A percentile compares a stretch with the other conserved stretches of the same genome.
Conservation (phyloP, 768 basidiomycete species). For the Exsudoporus frostii region DNA sequence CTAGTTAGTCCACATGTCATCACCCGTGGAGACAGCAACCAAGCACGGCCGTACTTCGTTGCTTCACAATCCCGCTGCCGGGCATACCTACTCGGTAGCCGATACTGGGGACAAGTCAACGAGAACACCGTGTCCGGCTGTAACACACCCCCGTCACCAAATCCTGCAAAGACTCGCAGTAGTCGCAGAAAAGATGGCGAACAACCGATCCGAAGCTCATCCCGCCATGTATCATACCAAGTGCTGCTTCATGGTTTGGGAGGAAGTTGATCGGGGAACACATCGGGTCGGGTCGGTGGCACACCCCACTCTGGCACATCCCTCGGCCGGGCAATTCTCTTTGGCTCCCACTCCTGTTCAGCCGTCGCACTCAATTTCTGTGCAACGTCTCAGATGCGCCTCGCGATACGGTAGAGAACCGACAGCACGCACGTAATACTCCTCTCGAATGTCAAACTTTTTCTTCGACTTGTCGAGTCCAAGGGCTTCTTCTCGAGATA, state of each 20-base stretch:
- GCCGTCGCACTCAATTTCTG: conserved; percentile 60
- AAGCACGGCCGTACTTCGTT: no score
- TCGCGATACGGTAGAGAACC: background rate
- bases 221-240: background rate
- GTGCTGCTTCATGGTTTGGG: background rate
- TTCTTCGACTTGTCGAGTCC: conserved; percentile 65
- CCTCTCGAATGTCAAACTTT: conserved; percentile 90
- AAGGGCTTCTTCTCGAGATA: conserved; percentile 77
- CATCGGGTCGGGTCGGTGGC: conserved; percentile 47
- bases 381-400: background rate
- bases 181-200: background rate
- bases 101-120: background rate
- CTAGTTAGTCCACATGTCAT: background rate
- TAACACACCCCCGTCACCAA: background rate
- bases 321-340: conserved; percentile 76
- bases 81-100: background rate
- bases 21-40: background rate
- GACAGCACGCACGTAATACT: conserved; percentile 82
- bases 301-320: conserved; percentile 96
- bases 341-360: conserved; percentile 82
- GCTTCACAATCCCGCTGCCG: background rate
- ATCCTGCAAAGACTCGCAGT: background rate
- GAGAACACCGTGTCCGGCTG: background rate
- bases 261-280: conserved; percentile 25
- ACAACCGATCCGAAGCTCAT: background rate